Evolutionary conservation across 2,329 filamentous ascomycete genomes (phyloP).

Genomic region (Penicillium sp.): DNA sequence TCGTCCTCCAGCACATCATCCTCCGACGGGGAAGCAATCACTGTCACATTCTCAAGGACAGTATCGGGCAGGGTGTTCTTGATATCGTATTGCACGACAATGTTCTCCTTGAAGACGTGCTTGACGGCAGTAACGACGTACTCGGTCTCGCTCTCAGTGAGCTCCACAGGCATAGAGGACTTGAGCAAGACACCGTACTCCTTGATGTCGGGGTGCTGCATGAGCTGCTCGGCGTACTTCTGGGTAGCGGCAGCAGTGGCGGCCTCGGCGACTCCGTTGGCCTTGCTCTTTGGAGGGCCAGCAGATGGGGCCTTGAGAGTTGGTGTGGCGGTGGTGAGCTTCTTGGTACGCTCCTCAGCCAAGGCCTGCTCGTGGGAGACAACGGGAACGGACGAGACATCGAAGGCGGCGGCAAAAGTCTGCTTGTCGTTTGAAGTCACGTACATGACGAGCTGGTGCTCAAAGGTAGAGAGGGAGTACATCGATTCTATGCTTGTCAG

Average conservation of each 20-base stretch:
- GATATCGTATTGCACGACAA: constrained; percentile 94
- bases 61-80: constrained; percentile 96
- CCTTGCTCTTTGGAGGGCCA: constrained; percentile 70
- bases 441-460: constrained; percentile 97
- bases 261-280: constrained; percentile 71
- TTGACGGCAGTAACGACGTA: constrained; percentile 94
- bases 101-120: constrained; percentile 96
- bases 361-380: constrained; percentile 95
- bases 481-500: constrained; percentile 69
- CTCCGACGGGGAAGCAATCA: constrained; percentile 76
- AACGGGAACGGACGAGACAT: constrained; percentile 85
- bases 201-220: constrained; percentile 87
- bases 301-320: constrained; percentile 91
- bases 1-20: constrained; percentile 78
- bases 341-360: constrained; percentile 95
- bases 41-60: constrained; percentile 83
- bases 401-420: constrained; percentile 82
- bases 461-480: constrained; percentile 91
- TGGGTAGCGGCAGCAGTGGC: constrained; percentile 78
- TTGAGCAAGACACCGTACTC: constrained; percentile 90
- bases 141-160: constrained; percentile 96
- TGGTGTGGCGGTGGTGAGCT: constrained; percentile 87
- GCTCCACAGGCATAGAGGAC: constrained; percentile 79
- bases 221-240: constrained; percentile 83
- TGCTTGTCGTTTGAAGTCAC: constrained; percentile 89